These are phyloP conservation scores for Colletotrichum somersetense DNA, from an alignment of 2,329 filamentous ascomycete genomes.

Conservation along the genomic window DNA sequence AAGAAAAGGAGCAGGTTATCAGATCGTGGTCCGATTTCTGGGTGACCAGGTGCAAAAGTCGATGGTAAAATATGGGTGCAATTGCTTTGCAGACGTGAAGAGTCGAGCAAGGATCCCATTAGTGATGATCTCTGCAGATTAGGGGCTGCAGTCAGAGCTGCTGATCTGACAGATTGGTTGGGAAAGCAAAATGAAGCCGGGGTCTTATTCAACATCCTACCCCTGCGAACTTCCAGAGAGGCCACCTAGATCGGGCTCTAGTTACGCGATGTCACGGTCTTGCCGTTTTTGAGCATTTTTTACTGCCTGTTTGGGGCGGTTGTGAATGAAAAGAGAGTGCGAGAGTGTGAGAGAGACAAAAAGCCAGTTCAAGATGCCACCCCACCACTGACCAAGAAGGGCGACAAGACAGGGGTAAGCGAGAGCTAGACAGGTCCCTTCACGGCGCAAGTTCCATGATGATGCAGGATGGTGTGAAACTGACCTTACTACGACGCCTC, in stretches of 20 bases:
- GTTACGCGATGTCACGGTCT: constrained; percentile 22
- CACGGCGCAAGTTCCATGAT: constrained; percentile 27
- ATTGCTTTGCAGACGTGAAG: constrained; percentile 20
- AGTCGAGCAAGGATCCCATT: constrained; percentile 25
- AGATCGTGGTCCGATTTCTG: constrained; percentile 7
- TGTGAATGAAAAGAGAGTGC: neutral
- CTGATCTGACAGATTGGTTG: constrained; percentile 22
- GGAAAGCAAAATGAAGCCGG: constrained; percentile 15
- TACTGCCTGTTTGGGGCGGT: constrained; percentile 16
- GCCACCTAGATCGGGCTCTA: neutral
- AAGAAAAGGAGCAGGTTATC: neutral
- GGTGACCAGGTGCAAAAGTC: constrained; percentile 11
- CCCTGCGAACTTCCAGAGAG: constrained; percentile 12
- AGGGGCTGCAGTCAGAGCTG: constrained; percentile 28
- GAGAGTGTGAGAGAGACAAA: neutral
- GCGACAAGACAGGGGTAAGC: constrained; percentile 38
- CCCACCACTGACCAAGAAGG: constrained; percentile 20
- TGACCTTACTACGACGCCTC: constrained; percentile 24
- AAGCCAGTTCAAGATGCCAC: constrained; percentile 9
- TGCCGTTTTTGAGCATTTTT: constrained; percentile 8
- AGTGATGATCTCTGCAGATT: constrained; percentile 41
- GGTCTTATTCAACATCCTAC: constrained; percentile 28
- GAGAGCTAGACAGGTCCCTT: constrained; percentile 26
- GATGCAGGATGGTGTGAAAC: constrained; percentile 37
- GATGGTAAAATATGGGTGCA: constrained; percentile 7